phyloP scores from a whole-genome alignment of 2,329 filamentous ascomycete species.

The Cladorrhinum sp. region DNA sequence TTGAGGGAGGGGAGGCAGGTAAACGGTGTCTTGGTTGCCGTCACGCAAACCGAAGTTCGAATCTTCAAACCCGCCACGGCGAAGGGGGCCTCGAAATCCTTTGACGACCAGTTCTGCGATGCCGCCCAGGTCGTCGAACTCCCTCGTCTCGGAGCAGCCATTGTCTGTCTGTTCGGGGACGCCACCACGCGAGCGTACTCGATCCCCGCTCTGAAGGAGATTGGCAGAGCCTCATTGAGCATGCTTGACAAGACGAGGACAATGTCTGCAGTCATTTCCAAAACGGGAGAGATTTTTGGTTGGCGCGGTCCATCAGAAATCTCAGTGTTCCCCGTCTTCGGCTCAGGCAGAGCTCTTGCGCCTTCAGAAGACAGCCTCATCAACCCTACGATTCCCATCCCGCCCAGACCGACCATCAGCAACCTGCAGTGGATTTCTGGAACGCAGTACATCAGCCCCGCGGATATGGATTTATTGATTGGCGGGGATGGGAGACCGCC shows the following conservation, averaged over 20 bases:
- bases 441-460: conserved; percentile 82
- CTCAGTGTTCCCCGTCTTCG: conserved; percentile 80
- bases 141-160: conserved; percentile 70
- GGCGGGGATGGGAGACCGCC: conserved; percentile 84
- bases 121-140: conserved; percentile 73
- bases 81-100: conserved; percentile 90
- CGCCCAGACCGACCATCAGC: conserved; percentile 85
- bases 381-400: conserved; percentile 71
- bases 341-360: conserved; percentile 62
- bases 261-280: conserved; percentile 65
- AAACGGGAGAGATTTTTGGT: conserved; percentile 76
- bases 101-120: conserved; percentile 80
- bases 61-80: conserved; percentile 81
- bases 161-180: conserved; percentile 84
- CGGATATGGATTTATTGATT: conserved; percentile 86
- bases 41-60: conserved; percentile 69
- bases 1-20: conserved; percentile 72
- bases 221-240: conserved; percentile 64
- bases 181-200: conserved; percentile 76
- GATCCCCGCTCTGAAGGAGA: conserved; percentile 83
- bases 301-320: conserved; percentile 89
- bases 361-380: conserved; percentile 69
- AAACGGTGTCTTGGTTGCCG: conserved; percentile 71
- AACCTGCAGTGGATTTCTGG: conserved; percentile 96
- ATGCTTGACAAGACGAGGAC: conserved; percentile 73